These are phyloP conservation scores for Rhizoclosmatium sp. DNA, from an alignment of 192 early-diverging fungal species.

Conservation along the genomic window DNA sequence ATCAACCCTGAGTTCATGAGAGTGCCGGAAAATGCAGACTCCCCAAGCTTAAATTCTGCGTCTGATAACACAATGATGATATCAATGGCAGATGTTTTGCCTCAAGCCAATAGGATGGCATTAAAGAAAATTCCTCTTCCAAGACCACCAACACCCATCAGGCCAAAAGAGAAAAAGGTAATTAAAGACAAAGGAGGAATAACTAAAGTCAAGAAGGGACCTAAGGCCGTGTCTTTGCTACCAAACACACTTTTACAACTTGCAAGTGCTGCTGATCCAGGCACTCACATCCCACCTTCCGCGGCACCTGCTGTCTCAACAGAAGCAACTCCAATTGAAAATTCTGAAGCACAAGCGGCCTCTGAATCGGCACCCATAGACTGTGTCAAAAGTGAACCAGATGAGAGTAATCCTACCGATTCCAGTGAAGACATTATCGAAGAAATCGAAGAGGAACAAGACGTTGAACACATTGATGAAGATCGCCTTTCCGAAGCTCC, in stretches of 20 bases:
- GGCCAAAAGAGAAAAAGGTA: background rate
- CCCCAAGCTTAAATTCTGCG: background rate
- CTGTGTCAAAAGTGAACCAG: too few relatives aligned
- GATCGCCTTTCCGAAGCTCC: too few relatives aligned
- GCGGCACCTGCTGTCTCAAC: too few relatives aligned
- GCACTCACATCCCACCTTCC: background rate
- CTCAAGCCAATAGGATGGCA: background rate
- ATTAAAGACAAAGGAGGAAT: constrained; percentile 16
- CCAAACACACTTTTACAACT: background rate
- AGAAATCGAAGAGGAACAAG: too few relatives aligned
- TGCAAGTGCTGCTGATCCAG: constrained; percentile 1
- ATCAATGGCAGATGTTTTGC: constrained; percentile 29
- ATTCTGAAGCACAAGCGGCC: too few relatives aligned
- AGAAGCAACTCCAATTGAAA: too few relatives aligned
- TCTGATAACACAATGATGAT: constrained; percentile 3
- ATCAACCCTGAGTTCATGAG: background rate
- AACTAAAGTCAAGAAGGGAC: background rate
- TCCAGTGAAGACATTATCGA: too few relatives aligned
- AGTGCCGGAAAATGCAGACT: background rate
- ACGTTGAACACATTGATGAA: too few relatives aligned
- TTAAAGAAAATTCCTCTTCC: background rate
- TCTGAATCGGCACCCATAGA: too few relatives aligned
- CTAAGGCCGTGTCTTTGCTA: background rate
- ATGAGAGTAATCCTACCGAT: too few relatives aligned
- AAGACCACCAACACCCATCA: background rate